Base-by-base conservation (phyloP, 2,329 filamentous ascomycete species). In the Pseudogymnoascus pannorum region DNA sequence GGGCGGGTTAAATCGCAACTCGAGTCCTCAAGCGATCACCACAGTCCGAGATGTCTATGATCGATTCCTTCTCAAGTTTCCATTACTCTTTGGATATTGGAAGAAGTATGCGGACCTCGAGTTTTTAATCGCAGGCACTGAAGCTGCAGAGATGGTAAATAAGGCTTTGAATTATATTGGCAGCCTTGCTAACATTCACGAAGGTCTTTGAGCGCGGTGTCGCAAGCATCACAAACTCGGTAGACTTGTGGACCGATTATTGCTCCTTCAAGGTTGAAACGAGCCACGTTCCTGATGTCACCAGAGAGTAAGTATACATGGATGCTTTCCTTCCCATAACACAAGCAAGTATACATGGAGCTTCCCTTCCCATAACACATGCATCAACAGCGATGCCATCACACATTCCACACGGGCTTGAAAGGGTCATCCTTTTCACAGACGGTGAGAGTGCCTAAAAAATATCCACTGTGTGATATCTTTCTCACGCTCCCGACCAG, bases 21-120 rank as follows among this genome's bases (percentile, higher is more conserved):
- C 94, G 42, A 97, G 90, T 72, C 92, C 94, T 0, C 90, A 95
- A 71, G 91, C 94, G 26, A 92, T 99, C 68, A 87, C 91, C 18
- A 87, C 91, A 9, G 88, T 92, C 61, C 88, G 94, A 75, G 86
- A 90, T 74, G 85, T 90, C 65, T 97, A 96, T 78, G 92, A 99
- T 74, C 86, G 89, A 57, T 95, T 99, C 72, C 87, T 99, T 20
- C 85, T 90, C 64, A 97, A 96, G 72, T 99, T 97, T 67, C 94
- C 94, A 2, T 82, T 97, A 9, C 85, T 97, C 38, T 99, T 97
- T 71, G 94, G 93, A 59, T 99, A 97, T 78, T 99, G 94, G 94
- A 97, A 97, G 79, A 97, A 97, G 74, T 99, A 97, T 81, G 94
- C 94, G 71, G 93, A 97, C 71, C 82, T 96, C 66, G 94, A 99